phyloP scores from a whole-genome alignment of 2,329 filamentous ascomycete species.

The Colletotrichum magnum region DNA sequence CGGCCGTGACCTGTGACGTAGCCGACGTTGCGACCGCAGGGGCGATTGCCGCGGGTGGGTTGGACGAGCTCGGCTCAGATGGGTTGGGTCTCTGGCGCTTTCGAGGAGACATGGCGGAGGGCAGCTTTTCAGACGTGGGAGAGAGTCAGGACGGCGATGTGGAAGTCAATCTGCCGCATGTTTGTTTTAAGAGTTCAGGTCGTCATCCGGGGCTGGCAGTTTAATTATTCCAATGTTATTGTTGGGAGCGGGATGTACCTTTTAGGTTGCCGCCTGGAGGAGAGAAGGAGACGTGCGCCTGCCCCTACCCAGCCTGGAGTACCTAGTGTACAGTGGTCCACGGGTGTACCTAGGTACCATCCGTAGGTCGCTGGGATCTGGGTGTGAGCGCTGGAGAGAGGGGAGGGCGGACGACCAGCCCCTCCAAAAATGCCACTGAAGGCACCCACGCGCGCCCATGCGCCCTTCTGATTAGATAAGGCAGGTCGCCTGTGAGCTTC shows the following conservation, averaged over 20 bases:
- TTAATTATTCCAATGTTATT: slow-evolving; percentile 12
- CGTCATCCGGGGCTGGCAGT: slow-evolving; percentile 25
- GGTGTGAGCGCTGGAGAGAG: not conserved
- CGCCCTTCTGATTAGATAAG: slow-evolving; percentile 31
- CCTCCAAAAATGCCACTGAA: slow-evolving; percentile 27
- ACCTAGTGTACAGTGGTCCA: too few relatives aligned
- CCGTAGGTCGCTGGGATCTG: slow-evolving; percentile 15
- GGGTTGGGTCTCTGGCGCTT: slow-evolving; percentile 58
- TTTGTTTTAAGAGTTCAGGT: slow-evolving; percentile 26
- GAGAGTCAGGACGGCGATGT: slow-evolving; percentile 19
- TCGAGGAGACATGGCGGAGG: slow-evolving; percentile 54
- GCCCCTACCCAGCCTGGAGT: not conserved
- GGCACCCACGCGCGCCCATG: not conserved
- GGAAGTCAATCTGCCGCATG: slow-evolving; percentile 37
- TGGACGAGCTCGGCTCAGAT: slow-evolving; percentile 42
- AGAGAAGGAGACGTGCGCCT: slow-evolving; percentile 14
- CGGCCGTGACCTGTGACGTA: slow-evolving; percentile 42
- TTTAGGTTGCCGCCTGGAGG: too few relatives aligned
- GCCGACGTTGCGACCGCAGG: slow-evolving; percentile 38
- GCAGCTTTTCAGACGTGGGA: slow-evolving; percentile 16
- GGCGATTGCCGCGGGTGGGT: slow-evolving; percentile 39
- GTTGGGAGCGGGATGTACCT: not conserved
- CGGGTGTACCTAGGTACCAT: too few relatives aligned
- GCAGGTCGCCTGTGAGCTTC: not conserved
- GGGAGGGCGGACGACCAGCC: not conserved